These are phyloP conservation scores for Mycena capillaripes DNA, from an alignment of 768 basidiomycete genomes.

Conservation along the genomic window DNA sequence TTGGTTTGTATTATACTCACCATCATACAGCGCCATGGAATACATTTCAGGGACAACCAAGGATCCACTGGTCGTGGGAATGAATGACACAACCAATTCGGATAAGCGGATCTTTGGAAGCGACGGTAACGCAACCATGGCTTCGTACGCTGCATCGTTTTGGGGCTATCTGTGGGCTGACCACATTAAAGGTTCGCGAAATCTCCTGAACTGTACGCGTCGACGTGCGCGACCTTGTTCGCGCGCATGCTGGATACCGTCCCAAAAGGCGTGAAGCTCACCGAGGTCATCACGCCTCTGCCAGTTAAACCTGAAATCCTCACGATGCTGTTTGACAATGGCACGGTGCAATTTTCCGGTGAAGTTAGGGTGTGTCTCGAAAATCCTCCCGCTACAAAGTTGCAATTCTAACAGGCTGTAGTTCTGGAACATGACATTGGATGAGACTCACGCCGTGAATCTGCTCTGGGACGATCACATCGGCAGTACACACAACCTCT, in stretches of 20 bases:
- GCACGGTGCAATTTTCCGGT: neutral
- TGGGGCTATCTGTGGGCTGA: neutral
- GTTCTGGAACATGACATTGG: neutral
- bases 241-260: slow-evolving; percentile 27
- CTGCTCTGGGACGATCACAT: slow-evolving; percentile 5
- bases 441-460: neutral
- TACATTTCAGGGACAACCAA: slow-evolving; percentile 5
- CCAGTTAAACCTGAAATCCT: slow-evolving; percentile 15
- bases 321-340: neutral
- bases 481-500: neutral
- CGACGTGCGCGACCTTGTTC: slow-evolving; percentile 12
- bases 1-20: neutral
- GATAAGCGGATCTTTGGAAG: slow-evolving; percentile 10
- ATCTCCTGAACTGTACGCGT: neutral
- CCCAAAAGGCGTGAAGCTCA: slow-evolving; percentile 13
- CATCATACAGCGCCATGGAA: slow-evolving; percentile 6
- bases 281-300: slow-evolving; percentile 18
- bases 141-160: neutral
- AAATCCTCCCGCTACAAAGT: neutral
- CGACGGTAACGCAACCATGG: slow-evolving; percentile 22
- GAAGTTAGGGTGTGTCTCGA: slow-evolving; percentile 1
- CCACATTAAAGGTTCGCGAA: slow-evolving; percentile 2
- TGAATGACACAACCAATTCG: slow-evolving; percentile 9
- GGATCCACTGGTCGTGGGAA: slow-evolving; percentile 10
- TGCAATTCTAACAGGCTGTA: neutral